Evolutionary conservation across 768 basidiomycete genomes (phyloP).

Genomic region (Lactarius evosmus): DNA sequence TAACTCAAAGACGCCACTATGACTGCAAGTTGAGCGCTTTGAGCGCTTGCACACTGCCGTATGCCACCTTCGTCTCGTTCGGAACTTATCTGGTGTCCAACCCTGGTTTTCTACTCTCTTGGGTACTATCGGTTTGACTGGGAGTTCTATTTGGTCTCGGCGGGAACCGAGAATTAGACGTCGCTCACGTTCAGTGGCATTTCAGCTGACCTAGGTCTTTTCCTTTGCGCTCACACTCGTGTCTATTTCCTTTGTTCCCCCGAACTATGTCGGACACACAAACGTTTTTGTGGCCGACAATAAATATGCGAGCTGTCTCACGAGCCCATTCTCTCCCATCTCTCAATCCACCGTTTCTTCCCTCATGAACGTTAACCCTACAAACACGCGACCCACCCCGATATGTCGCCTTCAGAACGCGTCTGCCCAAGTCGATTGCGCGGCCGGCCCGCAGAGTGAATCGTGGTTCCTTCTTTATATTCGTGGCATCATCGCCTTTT

Average conservation of each 20-base stretch:
- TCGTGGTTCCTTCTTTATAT: not conserved
- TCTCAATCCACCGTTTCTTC: not conserved
- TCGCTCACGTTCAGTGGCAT: not conserved
- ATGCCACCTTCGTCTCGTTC: not conserved
- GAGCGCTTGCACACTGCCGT: not conserved
- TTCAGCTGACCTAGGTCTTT: not conserved
- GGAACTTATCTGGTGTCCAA: not conserved
- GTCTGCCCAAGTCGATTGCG: not conserved
- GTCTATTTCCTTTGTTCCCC: not conserved
- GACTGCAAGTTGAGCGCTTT: not conserved
- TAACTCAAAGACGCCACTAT: not conserved
- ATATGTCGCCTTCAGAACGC: not conserved
- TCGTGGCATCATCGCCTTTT: slow-evolving; percentile 5
- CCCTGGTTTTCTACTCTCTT: not conserved
- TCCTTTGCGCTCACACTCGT: not conserved
- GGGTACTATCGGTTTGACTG: not conserved
- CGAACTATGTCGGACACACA: not conserved
- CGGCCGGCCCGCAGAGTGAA: not conserved
- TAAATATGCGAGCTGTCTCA: not conserved
- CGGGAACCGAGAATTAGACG: too few species aligned
- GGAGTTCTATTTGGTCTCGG: not conserved
- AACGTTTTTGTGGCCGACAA: slow-evolving; percentile 1
- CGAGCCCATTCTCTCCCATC: not conserved
- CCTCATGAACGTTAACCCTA: not conserved
- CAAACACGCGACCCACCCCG: not conserved